phyloP scores from a whole-genome alignment of 2,329 filamentous ascomycete species.

The Mycosphaerella sp. region DNA sequence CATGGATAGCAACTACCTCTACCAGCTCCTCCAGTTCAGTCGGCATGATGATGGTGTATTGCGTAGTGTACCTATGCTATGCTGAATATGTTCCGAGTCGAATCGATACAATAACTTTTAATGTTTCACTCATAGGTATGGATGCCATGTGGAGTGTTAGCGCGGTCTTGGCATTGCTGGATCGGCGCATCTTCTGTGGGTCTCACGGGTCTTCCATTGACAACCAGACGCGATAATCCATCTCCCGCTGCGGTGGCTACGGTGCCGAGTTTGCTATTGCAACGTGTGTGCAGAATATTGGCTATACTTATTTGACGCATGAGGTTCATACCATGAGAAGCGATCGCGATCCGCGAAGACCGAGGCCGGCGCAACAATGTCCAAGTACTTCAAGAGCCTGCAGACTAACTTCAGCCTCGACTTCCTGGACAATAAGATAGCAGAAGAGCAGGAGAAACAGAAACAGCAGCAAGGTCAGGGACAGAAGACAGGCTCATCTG shows the following conservation, averaged over 20 bases:
- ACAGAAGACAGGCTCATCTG: constrained; percentile 21
- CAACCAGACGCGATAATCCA: neutral
- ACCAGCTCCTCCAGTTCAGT: constrained; percentile 47
- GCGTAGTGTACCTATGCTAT: neutral
- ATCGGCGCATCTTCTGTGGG: neutral
- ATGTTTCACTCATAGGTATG: constrained; percentile 1
- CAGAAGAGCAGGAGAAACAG: constrained; percentile 83
- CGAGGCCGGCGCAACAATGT: constrained; percentile 26
- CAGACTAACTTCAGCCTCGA: constrained; percentile 36
- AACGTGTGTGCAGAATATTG: neutral
- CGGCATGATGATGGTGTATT: constrained; percentile 36
- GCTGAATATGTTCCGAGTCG: neutral
- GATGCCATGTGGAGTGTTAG: neutral
- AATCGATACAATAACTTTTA: constrained; percentile 7
- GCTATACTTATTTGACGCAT: neutral
- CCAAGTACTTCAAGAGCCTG: constrained; percentile 17
- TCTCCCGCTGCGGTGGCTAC: neutral
- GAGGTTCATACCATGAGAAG: constrained; percentile 17
- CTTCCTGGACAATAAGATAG: constrained; percentile 57
- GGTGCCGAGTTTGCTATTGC: neutral
- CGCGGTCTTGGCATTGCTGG: neutral
- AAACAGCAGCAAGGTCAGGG: constrained; percentile 36
- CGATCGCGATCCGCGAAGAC: constrained; percentile 13
- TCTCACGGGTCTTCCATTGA: neutral
- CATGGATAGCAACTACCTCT: neutral